Evolutionary conservation across 306 rosid genomes (phyloP).

Genomic region (Cicer judaicum): DNA sequence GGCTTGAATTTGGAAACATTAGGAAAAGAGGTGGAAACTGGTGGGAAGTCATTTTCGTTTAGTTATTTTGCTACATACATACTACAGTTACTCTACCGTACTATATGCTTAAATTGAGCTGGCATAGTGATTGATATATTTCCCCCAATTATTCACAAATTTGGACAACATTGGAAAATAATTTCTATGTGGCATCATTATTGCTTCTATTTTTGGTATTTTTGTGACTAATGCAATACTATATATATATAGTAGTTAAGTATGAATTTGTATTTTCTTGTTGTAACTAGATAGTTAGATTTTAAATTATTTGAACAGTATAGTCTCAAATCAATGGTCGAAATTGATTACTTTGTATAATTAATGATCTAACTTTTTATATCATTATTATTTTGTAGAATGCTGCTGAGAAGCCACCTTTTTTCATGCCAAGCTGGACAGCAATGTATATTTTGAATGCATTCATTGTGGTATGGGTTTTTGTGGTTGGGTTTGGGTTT

Average conservation of each 20-base stretch:
- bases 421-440: constrained; percentile 86
- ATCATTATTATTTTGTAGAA: constrained; percentile 52
- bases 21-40: constrained; percentile 52
- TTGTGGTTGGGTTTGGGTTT: constrained; percentile 90
- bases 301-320: too few relatives aligned
- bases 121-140: constrained; percentile 46
- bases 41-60: constrained; percentile 76
- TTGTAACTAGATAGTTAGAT: too few relatives aligned
- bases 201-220: constrained; percentile 7
- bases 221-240: constrained; percentile 18
- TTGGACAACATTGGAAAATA: constrained; percentile 2
- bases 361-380: constrained; percentile 10
- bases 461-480: constrained; percentile 78
- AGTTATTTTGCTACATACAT: constrained; percentile 62
- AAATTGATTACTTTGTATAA: background rate
- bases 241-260: too few relatives aligned
- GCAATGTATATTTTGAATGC: constrained; percentile 75
- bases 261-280: too few relatives aligned
- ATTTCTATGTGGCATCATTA: constrained; percentile 25
- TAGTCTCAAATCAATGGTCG: too few relatives aligned
- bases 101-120: constrained; percentile 50
- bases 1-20: constrained; percentile 64
- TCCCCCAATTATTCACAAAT: constrained; percentile 33
- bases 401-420: constrained; percentile 94
- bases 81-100: constrained; percentile 51